phyloP scores from a whole-genome alignment of 345 rosid genomes.

The Gossypium anomalum region DNA sequence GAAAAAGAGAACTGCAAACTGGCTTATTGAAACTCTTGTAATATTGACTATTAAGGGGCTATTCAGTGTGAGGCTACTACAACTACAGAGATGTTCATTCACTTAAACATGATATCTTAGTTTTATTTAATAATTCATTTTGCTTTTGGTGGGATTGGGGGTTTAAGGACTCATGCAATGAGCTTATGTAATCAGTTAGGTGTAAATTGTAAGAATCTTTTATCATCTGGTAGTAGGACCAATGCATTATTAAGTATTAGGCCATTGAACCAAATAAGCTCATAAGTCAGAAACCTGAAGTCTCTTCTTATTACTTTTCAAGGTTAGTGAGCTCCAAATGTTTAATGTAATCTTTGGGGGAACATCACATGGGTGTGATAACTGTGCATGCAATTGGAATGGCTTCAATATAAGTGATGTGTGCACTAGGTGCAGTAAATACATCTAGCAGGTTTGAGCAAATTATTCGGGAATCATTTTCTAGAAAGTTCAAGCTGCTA shows the following conservation, averaged over 20 bases:
- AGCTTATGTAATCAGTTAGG: not conserved
- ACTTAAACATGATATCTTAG: not conserved
- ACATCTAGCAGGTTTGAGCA: not conserved
- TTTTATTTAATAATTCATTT: not conserved
- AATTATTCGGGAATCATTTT: not conserved
- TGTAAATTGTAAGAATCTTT: not conserved
- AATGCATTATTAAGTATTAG: not conserved
- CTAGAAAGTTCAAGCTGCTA: not conserved
- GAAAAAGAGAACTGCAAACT: not conserved
- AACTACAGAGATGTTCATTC: too few species aligned
- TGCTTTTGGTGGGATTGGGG: not conserved
- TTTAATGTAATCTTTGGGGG: not conserved
- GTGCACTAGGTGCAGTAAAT: not conserved
- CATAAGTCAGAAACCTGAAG: not conserved
- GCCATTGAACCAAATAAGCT: not conserved
- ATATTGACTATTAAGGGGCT: not conserved
- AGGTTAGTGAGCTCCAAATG: not conserved
- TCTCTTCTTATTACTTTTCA: not conserved
- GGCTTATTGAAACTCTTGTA: not conserved
- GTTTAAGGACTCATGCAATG: not conserved
- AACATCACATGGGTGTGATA: not conserved
- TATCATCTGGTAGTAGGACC: not conserved
- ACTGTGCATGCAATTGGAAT: not conserved
- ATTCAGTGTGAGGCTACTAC: too few species aligned
- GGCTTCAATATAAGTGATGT: not conserved